Base-by-base conservation (phyloP, 306 rosid species). In the Lathyrus tuberosus region DNA sequence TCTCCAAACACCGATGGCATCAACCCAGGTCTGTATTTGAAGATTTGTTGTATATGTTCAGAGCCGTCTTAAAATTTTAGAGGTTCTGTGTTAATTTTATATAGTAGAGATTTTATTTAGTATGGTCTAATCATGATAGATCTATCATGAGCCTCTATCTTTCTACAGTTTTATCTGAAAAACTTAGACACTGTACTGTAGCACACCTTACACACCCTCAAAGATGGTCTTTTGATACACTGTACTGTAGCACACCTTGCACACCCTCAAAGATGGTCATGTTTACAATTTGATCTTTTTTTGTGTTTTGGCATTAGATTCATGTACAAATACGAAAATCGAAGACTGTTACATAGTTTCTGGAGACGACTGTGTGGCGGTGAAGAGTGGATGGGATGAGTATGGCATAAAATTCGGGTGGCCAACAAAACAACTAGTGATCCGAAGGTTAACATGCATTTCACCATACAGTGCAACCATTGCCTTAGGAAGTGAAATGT, bases 1-100 rank as follows among this genome's bases (percentile, higher is more conserved):
- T 90, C 96, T 44, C 96, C 96, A 58, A 88, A 90, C 75, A 90
- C 95, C 3, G 96, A 87, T 67, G 95, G 96, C 41, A 88, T 90
- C 73, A 84, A 90, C 77, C 96, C 96, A 48, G 97, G 97, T 87
- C 24, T 64, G 77, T 48, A 64, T 20, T n/a, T n/a, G n/a, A n/a
- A n/a, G n/a, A n/a, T n/a, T n/a, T n/a, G n/a, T n/a, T n/a, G n/a
- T n/a, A n/a, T n/a, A n/a, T n/a, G n/a, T n/a, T n/a, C n/a, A n/a
- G n/a, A n/a, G n/a, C n/a, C n/a, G n/a, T n/a, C n/a, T n/a, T n/a
- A n/a, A n/a, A n/a, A n/a, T n/a, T n/a, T n/a, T n/a, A n/a, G n/a
- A n/a, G n/a, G n/a, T n/a, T n/a, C n/a, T n/a, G n/a, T n/a, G n/a
- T n/a, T n/a, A n/a, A n/a, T n/a, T n/a, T n/a, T n/a, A n/a, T n/a